Evolutionary conservation across 805 yeast species (phyloP).

Genomic region (Metschnikowia arizonensis): DNA sequence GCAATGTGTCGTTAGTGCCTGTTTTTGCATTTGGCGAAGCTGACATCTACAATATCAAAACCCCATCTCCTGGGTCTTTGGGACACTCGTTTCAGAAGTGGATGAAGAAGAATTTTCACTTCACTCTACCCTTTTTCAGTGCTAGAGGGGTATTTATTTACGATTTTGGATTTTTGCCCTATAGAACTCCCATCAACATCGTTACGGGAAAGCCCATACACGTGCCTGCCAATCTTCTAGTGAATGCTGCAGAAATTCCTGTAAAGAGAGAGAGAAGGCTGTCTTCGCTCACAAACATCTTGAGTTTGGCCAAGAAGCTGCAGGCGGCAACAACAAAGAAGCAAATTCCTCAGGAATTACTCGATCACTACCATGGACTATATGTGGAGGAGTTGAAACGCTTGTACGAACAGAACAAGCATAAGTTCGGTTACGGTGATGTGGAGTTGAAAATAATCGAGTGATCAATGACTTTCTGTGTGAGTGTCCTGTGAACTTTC

Average conservation of each 20-base stretch:
- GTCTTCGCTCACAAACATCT: conserved; percentile 29
- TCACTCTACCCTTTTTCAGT: conserved; percentile 86
- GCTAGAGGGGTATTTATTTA: conserved; percentile 92
- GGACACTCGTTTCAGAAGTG: conserved; percentile 61
- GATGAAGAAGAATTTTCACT: conserved; percentile 68
- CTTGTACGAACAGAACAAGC: conserved; percentile 65
- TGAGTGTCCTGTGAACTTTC: neutral
- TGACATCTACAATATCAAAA: conserved; percentile 44
- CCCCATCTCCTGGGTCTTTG: conserved; percentile 38
- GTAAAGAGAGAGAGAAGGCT: conserved; percentile 19
- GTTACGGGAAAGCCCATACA: conserved; percentile 69
- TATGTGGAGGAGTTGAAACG: conserved; percentile 62
- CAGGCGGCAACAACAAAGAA: conserved; percentile 20
- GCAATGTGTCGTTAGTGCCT: conserved; percentile 80
- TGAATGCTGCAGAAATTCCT: conserved; percentile 28
- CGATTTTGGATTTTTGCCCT: conserved; percentile 88
- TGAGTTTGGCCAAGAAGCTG: conserved; percentile 19
- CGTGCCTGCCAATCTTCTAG: conserved; percentile 43
- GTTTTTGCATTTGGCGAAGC: conserved; percentile 90
- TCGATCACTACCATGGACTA: conserved; percentile 66
- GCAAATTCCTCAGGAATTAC: conserved; percentile 37
- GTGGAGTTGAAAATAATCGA: conserved; percentile 46
- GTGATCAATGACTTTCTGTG: conserved; percentile 13
- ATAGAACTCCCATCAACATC: conserved; percentile 70
- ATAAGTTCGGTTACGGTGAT: conserved; percentile 47